Evolutionary conservation across 2,329 filamentous ascomycete species (phyloP).

Genomic region (Trichothecium roseum): DNA sequence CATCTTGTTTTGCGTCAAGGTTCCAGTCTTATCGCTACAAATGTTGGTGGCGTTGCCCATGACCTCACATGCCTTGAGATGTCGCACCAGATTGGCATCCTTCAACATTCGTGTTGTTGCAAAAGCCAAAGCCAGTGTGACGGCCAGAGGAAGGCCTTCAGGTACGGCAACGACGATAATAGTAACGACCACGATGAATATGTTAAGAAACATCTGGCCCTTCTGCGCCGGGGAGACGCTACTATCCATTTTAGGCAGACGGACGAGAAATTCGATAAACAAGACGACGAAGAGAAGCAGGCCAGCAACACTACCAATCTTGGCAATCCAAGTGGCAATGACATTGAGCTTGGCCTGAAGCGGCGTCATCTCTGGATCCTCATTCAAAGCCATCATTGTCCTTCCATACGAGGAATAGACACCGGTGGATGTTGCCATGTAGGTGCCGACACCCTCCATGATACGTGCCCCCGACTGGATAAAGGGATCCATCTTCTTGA

Average conservation of each 20-base stretch:
- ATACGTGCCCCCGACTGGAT: conserved; percentile 77
- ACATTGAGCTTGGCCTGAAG: conserved; percentile 67
- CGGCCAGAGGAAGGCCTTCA: conserved; percentile 65
- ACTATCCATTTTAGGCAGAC: conserved; percentile 42
- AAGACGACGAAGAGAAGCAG: conserved; percentile 74
- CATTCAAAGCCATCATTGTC: conserved; percentile 63
- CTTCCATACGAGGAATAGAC: conserved; percentile 66
- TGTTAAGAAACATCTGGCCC: conserved; percentile 66
- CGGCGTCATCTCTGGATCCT: conserved; percentile 65
- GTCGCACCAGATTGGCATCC: conserved; percentile 67
- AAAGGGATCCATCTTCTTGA: conserved; percentile 70
- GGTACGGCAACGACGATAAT: conserved; percentile 74
- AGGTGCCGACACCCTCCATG: conserved; percentile 68
- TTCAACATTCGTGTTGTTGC: conserved; percentile 68
- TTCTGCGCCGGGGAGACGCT: conserved; percentile 54
- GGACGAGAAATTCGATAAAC: conserved; percentile 73
- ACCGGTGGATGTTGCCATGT: conserved; percentile 63
- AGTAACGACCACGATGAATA: conserved; percentile 69
- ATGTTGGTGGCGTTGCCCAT: conserved; percentile 71
- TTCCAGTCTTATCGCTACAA: conserved; percentile 60
- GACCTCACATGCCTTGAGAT: conserved; percentile 68
- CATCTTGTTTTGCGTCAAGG: conserved; percentile 60
- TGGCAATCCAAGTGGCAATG: conserved; percentile 69
- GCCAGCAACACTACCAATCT: conserved; percentile 66
- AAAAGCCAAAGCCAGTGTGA: conserved; percentile 68